Conservation (phyloP, 805 yeast genomes). For the Saturnispora diversa region DNA sequence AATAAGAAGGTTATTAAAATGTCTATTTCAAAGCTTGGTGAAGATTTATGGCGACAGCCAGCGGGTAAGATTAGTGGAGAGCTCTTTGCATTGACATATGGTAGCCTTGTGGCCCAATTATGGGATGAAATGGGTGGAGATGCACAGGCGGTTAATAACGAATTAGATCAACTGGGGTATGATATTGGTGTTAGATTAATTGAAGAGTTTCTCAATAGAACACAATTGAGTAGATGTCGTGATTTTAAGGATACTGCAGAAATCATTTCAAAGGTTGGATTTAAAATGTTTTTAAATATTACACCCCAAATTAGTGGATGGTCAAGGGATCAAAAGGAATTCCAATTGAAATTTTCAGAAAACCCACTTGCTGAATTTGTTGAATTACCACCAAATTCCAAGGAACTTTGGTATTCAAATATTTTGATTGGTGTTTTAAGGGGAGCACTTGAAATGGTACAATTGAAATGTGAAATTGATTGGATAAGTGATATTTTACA, state of each 20-base stretch:
- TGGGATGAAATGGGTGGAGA: conserved; percentile 76
- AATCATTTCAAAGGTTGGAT: conserved; percentile 76
- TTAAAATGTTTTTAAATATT: conserved; percentile 79
- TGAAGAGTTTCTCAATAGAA: conserved; percentile 86
- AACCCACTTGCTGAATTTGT: conserved; percentile 95
- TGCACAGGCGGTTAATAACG: conserved; percentile 70
- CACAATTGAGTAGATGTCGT: conserved; percentile 77
- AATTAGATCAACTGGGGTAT: conserved; percentile 89
- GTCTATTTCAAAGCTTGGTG: conserved; percentile 43
- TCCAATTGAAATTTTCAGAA: conserved; percentile 64
- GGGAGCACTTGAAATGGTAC: conserved; percentile 95
- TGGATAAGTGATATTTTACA: conserved; percentile 75
- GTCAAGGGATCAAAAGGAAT: conserved; percentile 67
- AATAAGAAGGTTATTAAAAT: too few relatives aligned
- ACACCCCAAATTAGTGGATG: conserved; percentile 63
- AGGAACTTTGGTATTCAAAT: conserved; percentile 88
- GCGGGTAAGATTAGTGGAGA: conserved; percentile 90
- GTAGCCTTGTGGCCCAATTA: conserved; percentile 85
- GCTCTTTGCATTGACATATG: conserved; percentile 89
- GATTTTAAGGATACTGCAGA: conserved; percentile 83
- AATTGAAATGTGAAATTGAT: conserved; percentile 75
- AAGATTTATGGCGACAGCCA: conserved; percentile 84
- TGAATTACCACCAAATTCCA: conserved; percentile 72
- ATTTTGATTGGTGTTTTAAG: conserved; percentile 81
- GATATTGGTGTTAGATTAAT: conserved; percentile 85